Evolutionary conservation across 2,329 filamentous ascomycete genomes (phyloP).

Genomic region (Penicillium sumatraense): DNA sequence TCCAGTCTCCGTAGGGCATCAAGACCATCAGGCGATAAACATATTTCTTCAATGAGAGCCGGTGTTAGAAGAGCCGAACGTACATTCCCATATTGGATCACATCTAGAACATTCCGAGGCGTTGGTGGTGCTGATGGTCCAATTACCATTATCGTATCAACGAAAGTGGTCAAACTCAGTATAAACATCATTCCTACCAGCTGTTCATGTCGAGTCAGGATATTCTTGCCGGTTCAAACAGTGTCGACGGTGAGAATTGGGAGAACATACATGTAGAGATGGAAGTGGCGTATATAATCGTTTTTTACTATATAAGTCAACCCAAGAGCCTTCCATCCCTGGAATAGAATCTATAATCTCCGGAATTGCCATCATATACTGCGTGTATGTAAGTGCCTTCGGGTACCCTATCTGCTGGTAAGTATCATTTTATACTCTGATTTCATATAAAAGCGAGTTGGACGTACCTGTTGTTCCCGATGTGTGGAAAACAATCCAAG

Average conservation of each 20-base stretch:
- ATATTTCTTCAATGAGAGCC: conserved; percentile 27
- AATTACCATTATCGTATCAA: conserved; percentile 20
- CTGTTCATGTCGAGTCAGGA: conserved; percentile 6
- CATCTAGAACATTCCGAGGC: conserved; percentile 16
- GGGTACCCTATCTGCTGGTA: conserved; percentile 15
- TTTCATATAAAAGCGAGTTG: not conserved
- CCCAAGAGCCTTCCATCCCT: conserved; percentile 11
- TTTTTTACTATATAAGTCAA: conserved; percentile 14
- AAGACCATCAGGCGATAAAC: conserved; percentile 14
- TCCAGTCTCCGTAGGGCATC: conserved; percentile 19
- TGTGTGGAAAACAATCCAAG: conserved; percentile 34
- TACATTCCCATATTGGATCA: conserved; percentile 20
- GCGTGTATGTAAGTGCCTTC: conserved; percentile 28
- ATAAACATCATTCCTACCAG: conserved; percentile 24
- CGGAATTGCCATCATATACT: conserved; percentile 23
- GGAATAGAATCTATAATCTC: conserved; percentile 10
- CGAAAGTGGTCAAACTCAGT: conserved; percentile 21
- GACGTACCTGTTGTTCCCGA: conserved; percentile 33
- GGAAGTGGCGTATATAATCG: conserved; percentile 28
- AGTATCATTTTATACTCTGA: not conserved
- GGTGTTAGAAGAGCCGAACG: conserved; percentile 26
- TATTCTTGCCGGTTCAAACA: no score
- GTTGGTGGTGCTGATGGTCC: conserved; percentile 20
- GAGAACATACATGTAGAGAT: conserved; percentile 27
- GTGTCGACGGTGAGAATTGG: not conserved